Evolutionary conservation across 805 yeast genomes (phyloP).

Genomic region (Saccharomyces cerevisiae): DNA sequence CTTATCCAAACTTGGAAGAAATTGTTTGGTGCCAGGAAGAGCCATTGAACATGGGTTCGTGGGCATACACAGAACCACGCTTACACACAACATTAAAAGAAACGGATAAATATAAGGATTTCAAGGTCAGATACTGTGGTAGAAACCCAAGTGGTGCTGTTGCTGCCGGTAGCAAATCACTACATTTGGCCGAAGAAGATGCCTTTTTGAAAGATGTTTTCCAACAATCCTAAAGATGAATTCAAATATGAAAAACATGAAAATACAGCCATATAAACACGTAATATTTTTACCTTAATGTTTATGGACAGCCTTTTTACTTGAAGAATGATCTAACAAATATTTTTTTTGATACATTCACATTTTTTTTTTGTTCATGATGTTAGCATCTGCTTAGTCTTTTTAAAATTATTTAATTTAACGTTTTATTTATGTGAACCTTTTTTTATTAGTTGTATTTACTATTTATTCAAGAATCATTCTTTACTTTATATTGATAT

Average conservation of each 20-base stretch:
- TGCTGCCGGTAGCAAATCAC: conserved; percentile 92
- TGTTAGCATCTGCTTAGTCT: neutral
- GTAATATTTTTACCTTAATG: neutral
- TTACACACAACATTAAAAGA: conserved; percentile 65
- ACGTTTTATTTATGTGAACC: neutral
- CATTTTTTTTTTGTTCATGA: neutral
- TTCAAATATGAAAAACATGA: neutral
- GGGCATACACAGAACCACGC: conserved; percentile 77
- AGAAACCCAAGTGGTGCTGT: conserved; percentile 97
- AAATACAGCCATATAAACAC: neutral
- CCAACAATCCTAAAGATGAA: conserved; percentile 7
- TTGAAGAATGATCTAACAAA: neutral
- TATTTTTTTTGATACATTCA: neutral
- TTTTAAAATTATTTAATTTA: neutral
- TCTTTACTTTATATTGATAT: neutral
- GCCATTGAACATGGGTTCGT: conserved; percentile 94
- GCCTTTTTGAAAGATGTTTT: conserved; percentile 77
- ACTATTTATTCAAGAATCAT: neutral
- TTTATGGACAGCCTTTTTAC: neutral
- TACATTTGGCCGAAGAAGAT: conserved; percentile 83
- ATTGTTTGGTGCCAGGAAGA: conserved; percentile 98
- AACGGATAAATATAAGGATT: conserved; percentile 57
- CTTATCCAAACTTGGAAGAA: conserved; percentile 78
- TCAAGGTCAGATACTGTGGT: conserved; percentile 76
- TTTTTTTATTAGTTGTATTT: neutral